Evolutionary conservation across 305 asterid genomes (phyloP).

Genomic region (Solanum hybrid): DNA sequence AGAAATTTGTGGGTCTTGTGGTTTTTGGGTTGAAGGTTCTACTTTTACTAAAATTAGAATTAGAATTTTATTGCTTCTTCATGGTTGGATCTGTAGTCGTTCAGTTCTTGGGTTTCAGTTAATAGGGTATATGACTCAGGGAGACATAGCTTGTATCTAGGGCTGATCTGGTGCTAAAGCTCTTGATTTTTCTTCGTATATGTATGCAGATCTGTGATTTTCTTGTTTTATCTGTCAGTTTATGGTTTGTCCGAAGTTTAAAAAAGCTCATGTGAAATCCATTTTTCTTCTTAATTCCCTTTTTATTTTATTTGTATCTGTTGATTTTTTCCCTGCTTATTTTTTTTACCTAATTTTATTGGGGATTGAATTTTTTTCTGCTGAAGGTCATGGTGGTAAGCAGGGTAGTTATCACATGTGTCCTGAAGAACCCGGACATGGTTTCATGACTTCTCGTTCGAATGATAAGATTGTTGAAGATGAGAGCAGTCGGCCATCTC

Average conservation of each 20-base stretch:
- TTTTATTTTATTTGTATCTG: conserved; percentile 5
- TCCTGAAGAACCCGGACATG: conserved; percentile 63
- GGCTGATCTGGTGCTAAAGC: conserved; percentile 50
- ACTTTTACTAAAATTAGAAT: not conserved
- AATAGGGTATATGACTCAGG: not conserved
- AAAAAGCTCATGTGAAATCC: not conserved
- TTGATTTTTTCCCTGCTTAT: conserved; percentile 10
- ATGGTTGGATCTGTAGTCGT: not conserved
- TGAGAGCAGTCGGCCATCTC: conserved; percentile 50
- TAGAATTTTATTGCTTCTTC: not conserved
- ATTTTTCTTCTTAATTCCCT: not conserved
- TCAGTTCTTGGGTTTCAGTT: conserved; percentile 4
- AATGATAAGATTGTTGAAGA: conserved; percentile 61
- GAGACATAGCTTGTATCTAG: conserved; percentile 7
- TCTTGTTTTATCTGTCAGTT: not conserved
- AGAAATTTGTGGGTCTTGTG: not conserved
- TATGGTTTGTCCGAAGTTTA: not conserved
- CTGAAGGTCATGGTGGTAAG: conserved; percentile 96
- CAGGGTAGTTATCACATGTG: conserved; percentile 82
- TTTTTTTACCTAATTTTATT: conserved; percentile 17
- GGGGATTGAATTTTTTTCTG: conserved; percentile 23
- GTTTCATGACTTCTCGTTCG: conserved; percentile 58
- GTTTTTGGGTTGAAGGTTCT: not conserved
- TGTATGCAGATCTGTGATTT: conserved; percentile 16
- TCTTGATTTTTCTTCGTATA: conserved; percentile 5